Conservation (phyloP, 768 basidiomycete genomes). For the Boletus rubropictus region DNA sequence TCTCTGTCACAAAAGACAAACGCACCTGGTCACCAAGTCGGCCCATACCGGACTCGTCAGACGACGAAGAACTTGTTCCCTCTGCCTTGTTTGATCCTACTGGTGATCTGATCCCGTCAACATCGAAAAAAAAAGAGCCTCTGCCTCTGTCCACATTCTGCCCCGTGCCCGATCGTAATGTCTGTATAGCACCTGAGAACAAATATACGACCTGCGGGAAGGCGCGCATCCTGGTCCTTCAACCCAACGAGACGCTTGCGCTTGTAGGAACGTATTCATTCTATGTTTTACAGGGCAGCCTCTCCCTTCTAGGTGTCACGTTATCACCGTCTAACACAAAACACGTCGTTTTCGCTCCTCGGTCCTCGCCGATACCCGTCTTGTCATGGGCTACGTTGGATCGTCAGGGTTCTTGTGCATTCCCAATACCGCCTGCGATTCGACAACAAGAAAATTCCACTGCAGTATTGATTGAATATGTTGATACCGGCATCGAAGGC, state of each 20-base stretch:
- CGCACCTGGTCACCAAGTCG: slow-evolving; percentile 60
- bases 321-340: slow-evolving; percentile 36
- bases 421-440: slow-evolving; percentile 10
- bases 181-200: slow-evolving; percentile 6
- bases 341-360: slow-evolving; percentile 67
- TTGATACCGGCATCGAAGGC: slow-evolving; percentile 58
- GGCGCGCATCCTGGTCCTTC: slow-evolving; percentile 41
- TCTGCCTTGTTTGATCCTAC: slow-evolving; percentile 3
- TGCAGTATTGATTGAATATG: slow-evolving; percentile 52
- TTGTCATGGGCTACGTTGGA: slow-evolving; percentile 28
- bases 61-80: slow-evolving; percentile 34
- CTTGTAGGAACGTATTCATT: slow-evolving; percentile 65
- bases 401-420: slow-evolving; percentile 10
- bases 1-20: slow-evolving; percentile 16
- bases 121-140: slow-evolving; percentile 12
- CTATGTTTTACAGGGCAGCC: slow-evolving; percentile 54
- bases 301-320: slow-evolving; percentile 53
- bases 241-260: slow-evolving; percentile 47
- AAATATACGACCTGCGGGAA: slow-evolving; percentile 1
- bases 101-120: not conserved
- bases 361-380: slow-evolving; percentile 70
- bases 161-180: slow-evolving; percentile 40
- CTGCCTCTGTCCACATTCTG: slow-evolving; percentile 44
- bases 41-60: slow-evolving; percentile 43
- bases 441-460: slow-evolving; percentile 23